phyloP scores from a whole-genome alignment of 2,329 filamentous ascomycete genomes.

The Botrytis squamosa region DNA sequence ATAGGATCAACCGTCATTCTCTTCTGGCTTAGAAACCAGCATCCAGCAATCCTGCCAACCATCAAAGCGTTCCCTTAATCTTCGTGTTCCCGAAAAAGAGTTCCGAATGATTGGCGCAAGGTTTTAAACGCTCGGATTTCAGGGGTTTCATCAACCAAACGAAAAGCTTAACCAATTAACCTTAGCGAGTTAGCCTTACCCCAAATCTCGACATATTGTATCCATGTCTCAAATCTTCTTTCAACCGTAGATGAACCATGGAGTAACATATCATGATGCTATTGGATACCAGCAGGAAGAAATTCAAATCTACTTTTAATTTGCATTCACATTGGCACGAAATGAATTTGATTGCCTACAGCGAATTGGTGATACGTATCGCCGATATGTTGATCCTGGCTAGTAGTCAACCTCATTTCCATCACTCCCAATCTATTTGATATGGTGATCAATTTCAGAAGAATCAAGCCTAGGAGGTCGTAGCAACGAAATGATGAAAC shows the following conservation, averaged over 20 bases:
- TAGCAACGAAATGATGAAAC: neutral
- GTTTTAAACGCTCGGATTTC: conserved; percentile 17
- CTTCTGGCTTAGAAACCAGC: neutral
- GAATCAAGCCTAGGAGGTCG: neutral
- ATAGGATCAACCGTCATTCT: neutral
- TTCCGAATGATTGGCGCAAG: conserved; percentile 12
- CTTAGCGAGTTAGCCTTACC: neutral
- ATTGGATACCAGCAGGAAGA: neutral
- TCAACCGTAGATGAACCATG: neutral
- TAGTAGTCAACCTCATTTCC: neutral
- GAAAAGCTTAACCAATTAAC: conserved; percentile 1
- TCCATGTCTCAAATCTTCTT: conserved; percentile 7
- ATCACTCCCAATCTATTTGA: neutral
- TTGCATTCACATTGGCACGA: neutral
- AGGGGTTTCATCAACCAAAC: conserved; percentile 15
- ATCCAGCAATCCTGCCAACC: neutral
- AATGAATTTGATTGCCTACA: neutral
- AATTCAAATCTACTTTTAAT: neutral
- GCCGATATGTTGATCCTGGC: neutral
- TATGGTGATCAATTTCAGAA: neutral
- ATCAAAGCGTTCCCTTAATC: conserved; percentile 5
- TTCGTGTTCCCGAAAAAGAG: neutral
- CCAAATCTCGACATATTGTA: neutral
- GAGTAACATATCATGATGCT: neutral
- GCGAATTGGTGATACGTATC: neutral